Evolutionary conservation across 2,329 filamentous ascomycete species (phyloP).

Genomic region (Fragosphaeria purpurea): DNA sequence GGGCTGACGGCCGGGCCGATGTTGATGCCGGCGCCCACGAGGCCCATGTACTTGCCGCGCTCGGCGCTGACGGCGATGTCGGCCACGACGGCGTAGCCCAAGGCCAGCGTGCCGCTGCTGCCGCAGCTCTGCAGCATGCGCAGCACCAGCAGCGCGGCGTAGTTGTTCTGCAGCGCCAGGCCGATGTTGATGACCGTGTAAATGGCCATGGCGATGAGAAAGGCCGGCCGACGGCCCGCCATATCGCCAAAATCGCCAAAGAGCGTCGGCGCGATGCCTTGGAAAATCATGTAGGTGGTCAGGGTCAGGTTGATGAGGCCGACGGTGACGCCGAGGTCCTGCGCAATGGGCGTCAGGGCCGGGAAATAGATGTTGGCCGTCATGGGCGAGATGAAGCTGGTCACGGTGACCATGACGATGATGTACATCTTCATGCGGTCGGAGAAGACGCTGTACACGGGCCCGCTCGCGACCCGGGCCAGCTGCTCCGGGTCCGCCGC

Average conservation of each 20-base stretch:
- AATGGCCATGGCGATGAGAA: slow-evolving; percentile 45
- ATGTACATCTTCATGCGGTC: slow-evolving; percentile 39
- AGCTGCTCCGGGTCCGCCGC: slow-evolving; percentile 22
- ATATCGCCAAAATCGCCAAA: slow-evolving; percentile 53
- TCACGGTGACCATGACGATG: slow-evolving; percentile 39
- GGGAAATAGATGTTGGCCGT: slow-evolving; percentile 50
- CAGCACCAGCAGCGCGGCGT: slow-evolving; percentile 47
- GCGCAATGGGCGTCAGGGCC: slow-evolving; percentile 28
- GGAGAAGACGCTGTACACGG: slow-evolving; percentile 31
- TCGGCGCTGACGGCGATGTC: slow-evolving; percentile 61
- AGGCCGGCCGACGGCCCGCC: slow-evolving; percentile 51
- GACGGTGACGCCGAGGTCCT: slow-evolving; percentile 27
- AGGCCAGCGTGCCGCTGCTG: slow-evolving; percentile 58
- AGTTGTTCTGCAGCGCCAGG: slow-evolving; percentile 47
- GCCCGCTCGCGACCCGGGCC: slow-evolving; percentile 26
- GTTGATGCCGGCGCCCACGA: slow-evolving; percentile 49
- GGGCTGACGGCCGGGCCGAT: slow-evolving; percentile 47
- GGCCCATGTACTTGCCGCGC: slow-evolving; percentile 62
- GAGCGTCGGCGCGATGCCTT: slow-evolving; percentile 50
- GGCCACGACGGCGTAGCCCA: slow-evolving; percentile 61
- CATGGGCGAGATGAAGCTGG: slow-evolving; percentile 46
- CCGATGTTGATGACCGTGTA: slow-evolving; percentile 51
- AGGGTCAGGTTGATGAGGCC: slow-evolving; percentile 38
- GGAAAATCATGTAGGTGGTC: slow-evolving; percentile 55
- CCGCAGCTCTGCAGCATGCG: slow-evolving; percentile 54